Conservation (phyloP, 2,329 filamentous ascomycete genomes). For the Tolypocladium paradoxum region DNA sequence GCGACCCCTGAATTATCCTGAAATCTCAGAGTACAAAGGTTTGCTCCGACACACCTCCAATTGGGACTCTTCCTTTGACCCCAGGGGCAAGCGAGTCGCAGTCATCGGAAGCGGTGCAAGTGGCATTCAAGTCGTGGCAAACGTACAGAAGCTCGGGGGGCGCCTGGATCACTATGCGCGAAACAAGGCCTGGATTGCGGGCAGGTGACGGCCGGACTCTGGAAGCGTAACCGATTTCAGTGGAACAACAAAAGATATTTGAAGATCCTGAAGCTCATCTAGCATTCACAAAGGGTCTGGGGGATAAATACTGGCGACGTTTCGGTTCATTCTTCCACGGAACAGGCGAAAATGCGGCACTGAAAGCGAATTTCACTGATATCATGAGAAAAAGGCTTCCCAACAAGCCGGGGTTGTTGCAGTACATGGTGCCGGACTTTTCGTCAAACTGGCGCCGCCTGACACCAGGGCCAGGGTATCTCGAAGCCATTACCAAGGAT, state of each 20-base stretch:
- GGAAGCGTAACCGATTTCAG: constrained; percentile 41
- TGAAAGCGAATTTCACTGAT: constrained; percentile 30
- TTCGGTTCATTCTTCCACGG: constrained; percentile 44
- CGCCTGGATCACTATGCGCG: constrained; percentile 55
- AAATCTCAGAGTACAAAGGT: constrained; percentile 43
- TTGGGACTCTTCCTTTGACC: constrained; percentile 44
- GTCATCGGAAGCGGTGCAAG: constrained; percentile 55
- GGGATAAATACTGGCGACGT: constrained; percentile 51
- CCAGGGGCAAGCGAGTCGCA: constrained; percentile 37
- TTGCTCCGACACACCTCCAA: constrained; percentile 48
- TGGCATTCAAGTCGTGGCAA: constrained; percentile 46
- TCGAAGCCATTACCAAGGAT: constrained; percentile 50
- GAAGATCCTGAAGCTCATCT: constrained; percentile 51
- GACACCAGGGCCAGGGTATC: constrained; percentile 56
- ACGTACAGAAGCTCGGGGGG: constrained; percentile 35
- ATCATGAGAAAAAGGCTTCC: constrained; percentile 43
- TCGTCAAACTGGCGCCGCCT: constrained; percentile 53
- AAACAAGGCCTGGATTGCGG: constrained; percentile 58
- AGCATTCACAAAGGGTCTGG: constrained; percentile 43
- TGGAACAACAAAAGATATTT: constrained; percentile 48
- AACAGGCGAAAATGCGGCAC: constrained; percentile 34
- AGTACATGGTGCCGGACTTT: constrained; percentile 50
- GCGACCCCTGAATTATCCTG: constrained; percentile 50
- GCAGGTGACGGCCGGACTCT: constrained; percentile 42
- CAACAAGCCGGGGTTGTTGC: constrained; percentile 43